A percentile compares a stretch with the other conserved stretches of the same genome.
Conservation (phyloP, 169 alveolate species). For the Eimeria tenella region DNA sequence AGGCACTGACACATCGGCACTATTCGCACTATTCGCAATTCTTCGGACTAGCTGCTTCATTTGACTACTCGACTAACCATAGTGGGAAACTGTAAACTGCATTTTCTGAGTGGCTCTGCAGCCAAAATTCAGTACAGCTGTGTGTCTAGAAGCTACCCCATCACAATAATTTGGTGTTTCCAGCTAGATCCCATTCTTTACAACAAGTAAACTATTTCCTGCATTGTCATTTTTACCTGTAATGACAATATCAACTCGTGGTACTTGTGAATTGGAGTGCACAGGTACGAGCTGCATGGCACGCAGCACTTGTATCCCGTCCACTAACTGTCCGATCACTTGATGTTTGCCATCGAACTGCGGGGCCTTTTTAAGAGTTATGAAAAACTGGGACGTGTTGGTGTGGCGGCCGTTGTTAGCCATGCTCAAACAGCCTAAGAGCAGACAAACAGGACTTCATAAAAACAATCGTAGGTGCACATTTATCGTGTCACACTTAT, state of each 20-base stretch:
- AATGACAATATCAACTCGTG: conserved; percentile 90
- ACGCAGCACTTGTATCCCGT: conserved; percentile 94
- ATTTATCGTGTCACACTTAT: too few relatives aligned
- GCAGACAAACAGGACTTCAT: conserved; percentile 29
- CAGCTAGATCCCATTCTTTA: too few relatives aligned
- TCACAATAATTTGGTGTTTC: too few relatives aligned
- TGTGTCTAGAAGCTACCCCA: too few relatives aligned
- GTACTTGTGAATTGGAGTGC: conserved; percentile 86
- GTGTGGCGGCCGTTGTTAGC: conserved; percentile 90
- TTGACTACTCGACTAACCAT: too few relatives aligned
- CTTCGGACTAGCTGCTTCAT: too few relatives aligned
- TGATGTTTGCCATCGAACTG: conserved; percentile 91
- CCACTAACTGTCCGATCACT: conserved; percentile 93
- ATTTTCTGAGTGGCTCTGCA: too few relatives aligned
- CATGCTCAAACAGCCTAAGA: conserved; percentile 89
- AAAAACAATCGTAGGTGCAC: neutral
- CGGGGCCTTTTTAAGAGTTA: conserved; percentile 90
- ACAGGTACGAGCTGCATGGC: conserved; percentile 92
- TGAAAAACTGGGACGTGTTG: conserved; percentile 91
- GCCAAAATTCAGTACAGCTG: too few relatives aligned
- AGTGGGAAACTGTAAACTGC: too few relatives aligned
- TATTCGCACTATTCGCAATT: too few relatives aligned
- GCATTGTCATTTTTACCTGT: conserved; percentile 85
- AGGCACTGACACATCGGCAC: too few relatives aligned
- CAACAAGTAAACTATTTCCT: neutral